Percentiles rank a stretch among this genome's conserved stretches.
phyloP scores from a whole-genome alignment of 768 basidiomycete species.

The Podaxis sp. region DNA sequence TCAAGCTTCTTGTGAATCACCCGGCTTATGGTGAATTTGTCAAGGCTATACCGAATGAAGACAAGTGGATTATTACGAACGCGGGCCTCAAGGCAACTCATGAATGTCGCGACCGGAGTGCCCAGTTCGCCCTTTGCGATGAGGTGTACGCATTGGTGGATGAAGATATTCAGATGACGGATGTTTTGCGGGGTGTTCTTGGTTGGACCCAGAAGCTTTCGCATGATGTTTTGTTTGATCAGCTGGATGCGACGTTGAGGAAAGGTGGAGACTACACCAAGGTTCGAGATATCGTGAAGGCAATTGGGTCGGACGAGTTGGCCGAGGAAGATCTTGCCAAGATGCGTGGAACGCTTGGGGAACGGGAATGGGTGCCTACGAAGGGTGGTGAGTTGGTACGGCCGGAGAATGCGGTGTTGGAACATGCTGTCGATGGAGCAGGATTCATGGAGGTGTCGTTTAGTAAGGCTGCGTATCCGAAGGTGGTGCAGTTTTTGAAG shows the following conservation, averaged over 20 bases:
- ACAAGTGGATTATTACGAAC: conserved; percentile 7
- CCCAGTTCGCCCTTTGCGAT: conserved; percentile 33
- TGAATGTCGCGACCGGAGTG: conserved; percentile 10
- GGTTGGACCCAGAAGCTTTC: conserved; percentile 42
- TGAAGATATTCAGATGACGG: conserved; percentile 22
- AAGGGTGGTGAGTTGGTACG: conserved; percentile 18
- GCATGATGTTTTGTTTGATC: conserved; percentile 28
- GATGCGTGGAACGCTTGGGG: conserved; percentile 21
- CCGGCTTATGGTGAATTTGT: conserved; percentile 2
- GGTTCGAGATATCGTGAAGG: conserved; percentile 28
- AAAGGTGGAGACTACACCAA: conserved; percentile 13
- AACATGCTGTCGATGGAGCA: conserved; percentile 15
- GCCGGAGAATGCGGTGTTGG: conserved; percentile 25
- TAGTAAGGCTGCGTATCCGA: conserved; percentile 19
- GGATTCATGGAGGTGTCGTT: conserved; percentile 29
- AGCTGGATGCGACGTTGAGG: conserved; percentile 29
- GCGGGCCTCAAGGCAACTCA: conserved; percentile 5
- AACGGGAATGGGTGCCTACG: conserved; percentile 37
- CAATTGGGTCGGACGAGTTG: conserved; percentile 26
- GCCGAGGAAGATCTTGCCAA: conserved; percentile 17
- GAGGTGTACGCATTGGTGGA: conserved; percentile 36
- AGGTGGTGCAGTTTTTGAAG: conserved; percentile 23
- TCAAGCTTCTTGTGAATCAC: conserved; percentile 4
- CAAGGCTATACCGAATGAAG: not conserved
- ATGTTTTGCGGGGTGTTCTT: conserved; percentile 30